These are phyloP conservation scores for Medicago ruthenica DNA, from an alignment of 306 rosid species.

Conservation along the genomic window DNA sequence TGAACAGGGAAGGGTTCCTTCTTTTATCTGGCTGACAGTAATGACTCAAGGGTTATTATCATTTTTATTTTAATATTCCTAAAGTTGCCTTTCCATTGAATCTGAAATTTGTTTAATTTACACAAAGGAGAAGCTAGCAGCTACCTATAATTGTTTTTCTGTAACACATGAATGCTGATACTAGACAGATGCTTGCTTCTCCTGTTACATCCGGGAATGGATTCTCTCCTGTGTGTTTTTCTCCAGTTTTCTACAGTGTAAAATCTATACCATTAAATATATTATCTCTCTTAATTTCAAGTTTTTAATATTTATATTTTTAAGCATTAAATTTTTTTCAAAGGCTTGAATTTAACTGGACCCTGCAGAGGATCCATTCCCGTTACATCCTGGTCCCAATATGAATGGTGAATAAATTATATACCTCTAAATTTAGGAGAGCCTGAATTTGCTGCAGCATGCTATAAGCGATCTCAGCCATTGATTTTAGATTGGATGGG, in stretches of 20 bases:
- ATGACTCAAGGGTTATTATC: slow-evolving; percentile 20
- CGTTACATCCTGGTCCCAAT: slow-evolving; percentile 26
- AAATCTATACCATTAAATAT: no score
- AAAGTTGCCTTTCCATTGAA: slow-evolving; percentile 35
- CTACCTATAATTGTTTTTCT: slow-evolving; percentile 38
- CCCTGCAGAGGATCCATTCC: no score
- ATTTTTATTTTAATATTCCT: not conserved
- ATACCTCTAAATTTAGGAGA: not conserved
- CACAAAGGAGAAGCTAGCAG: slow-evolving; percentile 56
- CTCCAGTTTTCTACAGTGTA: no score
- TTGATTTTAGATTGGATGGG: no score
- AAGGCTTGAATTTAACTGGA: no score
- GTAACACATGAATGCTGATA: slow-evolving; percentile 8
- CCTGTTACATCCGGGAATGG: slow-evolving; percentile 29
- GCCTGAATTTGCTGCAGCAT: no score
- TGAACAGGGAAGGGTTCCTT: no score
- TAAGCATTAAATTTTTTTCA: no score
- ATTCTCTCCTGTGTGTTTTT: no score
- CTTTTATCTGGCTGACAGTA: slow-evolving; percentile 1
- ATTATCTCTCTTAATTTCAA: no score
- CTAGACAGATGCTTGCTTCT: slow-evolving; percentile 22
- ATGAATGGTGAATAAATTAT: slow-evolving; percentile 31
- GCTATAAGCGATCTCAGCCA: no score
- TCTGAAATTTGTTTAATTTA: slow-evolving; percentile 52
- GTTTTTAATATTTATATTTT: no score